Base-by-base conservation (phyloP, 2,329 filamentous ascomycete genomes). In the Ophiostoma sp. region DNA sequence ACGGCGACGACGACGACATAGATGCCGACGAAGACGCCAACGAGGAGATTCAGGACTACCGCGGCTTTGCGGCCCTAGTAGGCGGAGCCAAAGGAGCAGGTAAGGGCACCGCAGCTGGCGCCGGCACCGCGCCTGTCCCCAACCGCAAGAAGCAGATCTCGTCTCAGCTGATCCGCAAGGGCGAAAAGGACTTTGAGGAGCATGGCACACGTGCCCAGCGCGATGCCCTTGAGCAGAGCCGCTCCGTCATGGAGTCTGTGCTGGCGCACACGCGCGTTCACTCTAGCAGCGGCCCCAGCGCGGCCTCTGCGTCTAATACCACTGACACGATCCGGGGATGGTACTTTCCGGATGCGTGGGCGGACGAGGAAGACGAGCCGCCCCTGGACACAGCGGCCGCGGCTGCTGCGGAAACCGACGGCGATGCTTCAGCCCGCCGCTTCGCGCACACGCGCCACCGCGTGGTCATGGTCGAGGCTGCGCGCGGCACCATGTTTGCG, bases 131-230 rank as follows among this genome's bases (percentile, higher is more conserved):
- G 5, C 45, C 38, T 18, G 8, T 38, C 5, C 38, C 58, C 38
- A 27, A 14, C 82, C 83, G 71, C 76, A 80, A 70, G 84, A 85
- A 80, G 67, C 79, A 81, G 64, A 78, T 83, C 60, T 83, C 83
- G 8, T 78, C 82, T 66, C 86, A 87, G 73, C 84, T 93, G 11
- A 92, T 96, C 47, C 93, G 94, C 72, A 92, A 93, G 72, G 95
- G 95, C 70, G 93, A 96, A 77, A 99, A 99, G 78, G 95, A 99
- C 80, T 99, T 97, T 77, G 95, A 98, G 79, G 89, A 91, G 41
- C 93, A 98, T 78, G 91, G 91, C 64, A 98, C 95, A 2, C 85
- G 86, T 44, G 87, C 91, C 44, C 95, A 99, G 78, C 87, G 89
- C 72, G 84, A 85, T 68, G 86, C 89, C 8, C 87, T 99, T 66